Evolutionary conservation across 495 filamentous ascomycete species (phyloP).

Genomic region (Neurospora sp.): DNA sequence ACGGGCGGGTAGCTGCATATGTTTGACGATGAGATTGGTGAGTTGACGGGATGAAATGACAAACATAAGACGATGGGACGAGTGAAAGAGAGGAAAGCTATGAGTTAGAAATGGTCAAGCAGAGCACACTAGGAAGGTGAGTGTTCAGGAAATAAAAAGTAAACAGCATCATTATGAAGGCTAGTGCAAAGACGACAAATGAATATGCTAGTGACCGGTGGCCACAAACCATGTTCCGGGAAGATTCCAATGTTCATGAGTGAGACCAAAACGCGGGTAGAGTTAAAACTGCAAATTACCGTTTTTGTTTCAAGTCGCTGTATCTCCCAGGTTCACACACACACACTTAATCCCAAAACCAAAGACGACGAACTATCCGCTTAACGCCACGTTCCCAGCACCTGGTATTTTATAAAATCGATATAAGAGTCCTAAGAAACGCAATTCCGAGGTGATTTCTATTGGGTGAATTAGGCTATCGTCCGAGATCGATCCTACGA

Average conservation of each 20-base stretch:
- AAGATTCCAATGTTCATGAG: background rate
- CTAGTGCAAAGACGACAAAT: background rate
- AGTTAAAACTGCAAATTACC: background rate
- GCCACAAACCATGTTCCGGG: background rate
- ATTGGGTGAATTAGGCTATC: background rate
- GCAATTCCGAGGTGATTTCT: background rate
- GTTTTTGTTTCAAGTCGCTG: background rate
- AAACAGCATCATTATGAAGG: background rate
- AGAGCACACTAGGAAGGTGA: background rate
- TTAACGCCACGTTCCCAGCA: conserved; percentile 1
- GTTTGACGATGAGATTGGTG: background rate
- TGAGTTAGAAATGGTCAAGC: background rate
- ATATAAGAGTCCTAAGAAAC: background rate
- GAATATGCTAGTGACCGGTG: background rate
- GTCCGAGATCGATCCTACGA: conserved; percentile 30
- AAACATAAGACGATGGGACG: background rate
- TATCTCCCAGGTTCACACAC: background rate
- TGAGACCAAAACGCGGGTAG: background rate
- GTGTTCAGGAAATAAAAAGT: background rate
- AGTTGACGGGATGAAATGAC: background rate
- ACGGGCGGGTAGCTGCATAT: background rate
- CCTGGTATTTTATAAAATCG: background rate
- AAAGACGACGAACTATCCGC: background rate
- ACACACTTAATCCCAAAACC: background rate
- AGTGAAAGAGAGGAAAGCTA: background rate